A percentile compares a stretch with the other conserved stretches of the same genome.
These are phyloP conservation scores for Bauhinia variegata DNA, from an alignment of 306 rosid species.

Conservation along the genomic window DNA sequence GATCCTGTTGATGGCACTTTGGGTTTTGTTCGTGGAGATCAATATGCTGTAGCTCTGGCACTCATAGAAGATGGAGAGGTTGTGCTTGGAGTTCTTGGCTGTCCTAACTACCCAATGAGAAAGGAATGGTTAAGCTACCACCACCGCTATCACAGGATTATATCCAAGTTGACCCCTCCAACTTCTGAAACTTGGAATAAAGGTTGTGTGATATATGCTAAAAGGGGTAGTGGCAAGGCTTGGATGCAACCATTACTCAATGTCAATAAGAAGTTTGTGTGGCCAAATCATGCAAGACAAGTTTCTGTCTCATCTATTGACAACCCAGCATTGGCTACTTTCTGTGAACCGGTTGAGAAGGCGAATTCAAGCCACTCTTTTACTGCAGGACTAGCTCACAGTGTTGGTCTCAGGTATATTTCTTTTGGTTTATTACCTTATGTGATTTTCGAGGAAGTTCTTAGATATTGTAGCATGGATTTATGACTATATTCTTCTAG, in stretches of 20 bases:
- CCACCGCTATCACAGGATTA: conserved; percentile 84
- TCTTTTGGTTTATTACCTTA: conserved; percentile 17
- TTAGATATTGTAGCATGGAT: conserved; percentile 11
- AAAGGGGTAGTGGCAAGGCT: conserved; percentile 76
- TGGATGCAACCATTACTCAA: conserved; percentile 91
- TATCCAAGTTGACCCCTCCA: conserved; percentile 70
- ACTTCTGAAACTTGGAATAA: conserved; percentile 88
- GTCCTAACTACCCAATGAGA: conserved; percentile 96
- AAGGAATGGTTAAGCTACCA: conserved; percentile 87
- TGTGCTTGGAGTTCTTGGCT: conserved; percentile 90
- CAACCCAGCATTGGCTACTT: conserved; percentile 84
- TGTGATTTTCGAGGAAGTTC: background rate
- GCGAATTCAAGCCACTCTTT: conserved; percentile 96
- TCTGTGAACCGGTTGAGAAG: conserved; percentile 97
- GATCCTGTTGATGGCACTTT: conserved; percentile 97
- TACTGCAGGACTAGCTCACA: conserved; percentile 92
- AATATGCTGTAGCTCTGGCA: conserved; percentile 93
- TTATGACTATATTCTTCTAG: background rate
- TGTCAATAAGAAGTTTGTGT: conserved; percentile 55
- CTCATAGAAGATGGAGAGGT: conserved; percentile 87
- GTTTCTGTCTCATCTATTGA: conserved; percentile 78
- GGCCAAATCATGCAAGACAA: conserved; percentile 82
- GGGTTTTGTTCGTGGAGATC: conserved; percentile 94
- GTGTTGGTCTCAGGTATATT: conserved; percentile 83
- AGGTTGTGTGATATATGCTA: conserved; percentile 90